A percentile compares a stretch with the other conserved stretches of the same genome.
These are phyloP conservation scores for Coccomyxa subellipsoidea DNA, from an alignment of 163 green algal genomes.

Conservation along the genomic window DNA sequence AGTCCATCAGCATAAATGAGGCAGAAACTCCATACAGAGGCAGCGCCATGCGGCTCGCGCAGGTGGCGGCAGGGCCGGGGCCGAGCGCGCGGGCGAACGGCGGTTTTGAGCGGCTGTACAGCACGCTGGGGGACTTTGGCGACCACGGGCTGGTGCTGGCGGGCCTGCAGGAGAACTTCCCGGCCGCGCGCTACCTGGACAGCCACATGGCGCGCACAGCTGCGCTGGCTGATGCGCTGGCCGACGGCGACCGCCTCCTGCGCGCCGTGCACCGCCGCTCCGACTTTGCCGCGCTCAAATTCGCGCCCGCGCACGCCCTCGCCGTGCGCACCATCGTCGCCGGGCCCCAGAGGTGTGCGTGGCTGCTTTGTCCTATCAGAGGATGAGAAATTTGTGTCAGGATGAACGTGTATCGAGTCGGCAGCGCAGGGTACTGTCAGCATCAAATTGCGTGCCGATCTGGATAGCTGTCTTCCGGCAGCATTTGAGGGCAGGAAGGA, in stretches of 20 bases:
- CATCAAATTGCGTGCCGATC: too few species aligned
- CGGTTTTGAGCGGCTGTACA: constrained; percentile 35
- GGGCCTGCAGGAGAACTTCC: constrained; percentile 76
- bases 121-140: constrained; percentile 67
- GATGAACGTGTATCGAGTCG: too few species aligned
- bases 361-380: background rate
- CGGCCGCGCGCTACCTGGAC: constrained; percentile 62
- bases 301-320: constrained; percentile 35
- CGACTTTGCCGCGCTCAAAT: constrained; percentile 44
- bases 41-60: background rate
- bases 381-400: background rate
- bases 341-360: constrained; percentile 32
- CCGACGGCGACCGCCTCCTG: constrained; percentile 55
- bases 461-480: too few species aligned
- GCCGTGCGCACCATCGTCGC: constrained; percentile 30
- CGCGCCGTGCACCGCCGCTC: constrained; percentile 16
- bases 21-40: too few species aligned
- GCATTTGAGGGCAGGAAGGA: too few species aligned
- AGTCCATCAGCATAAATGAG: too few species aligned
- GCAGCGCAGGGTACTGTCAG: too few species aligned
- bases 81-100: background rate
- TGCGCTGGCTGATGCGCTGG: constrained; percentile 44
- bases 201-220: constrained; percentile 49
- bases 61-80: background rate
- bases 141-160: constrained; percentile 72